These are phyloP conservation scores for Talaromyces borbonicus DNA, from an alignment of 495 filamentous ascomycete genomes.

Conservation along the genomic window DNA sequence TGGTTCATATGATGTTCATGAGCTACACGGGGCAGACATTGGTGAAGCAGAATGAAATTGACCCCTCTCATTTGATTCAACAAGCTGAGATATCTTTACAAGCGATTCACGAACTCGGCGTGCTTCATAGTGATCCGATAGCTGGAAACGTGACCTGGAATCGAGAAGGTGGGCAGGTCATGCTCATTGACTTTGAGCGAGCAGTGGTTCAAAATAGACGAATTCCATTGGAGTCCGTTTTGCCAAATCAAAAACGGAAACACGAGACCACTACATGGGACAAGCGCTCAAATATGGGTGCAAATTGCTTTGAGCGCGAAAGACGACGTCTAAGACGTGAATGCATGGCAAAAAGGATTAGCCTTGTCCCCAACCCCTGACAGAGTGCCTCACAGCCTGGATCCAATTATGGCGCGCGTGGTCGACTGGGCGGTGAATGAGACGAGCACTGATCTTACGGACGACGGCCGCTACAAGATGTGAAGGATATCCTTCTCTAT, in stretches of 20 bases:
- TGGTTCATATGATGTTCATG: conserved; percentile 25
- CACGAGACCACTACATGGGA: neutral
- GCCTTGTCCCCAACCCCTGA: no score
- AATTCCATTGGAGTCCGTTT: conserved; percentile 10
- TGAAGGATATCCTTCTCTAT: no score
- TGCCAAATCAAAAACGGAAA: conserved; percentile 2
- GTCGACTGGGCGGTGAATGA: no score
- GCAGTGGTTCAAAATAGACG: conserved; percentile 9
- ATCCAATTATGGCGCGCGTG: no score
- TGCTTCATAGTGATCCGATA: conserved; percentile 13
- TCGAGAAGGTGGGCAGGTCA: conserved; percentile 11
- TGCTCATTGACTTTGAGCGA: conserved; percentile 20
- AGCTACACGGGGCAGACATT: conserved; percentile 19
- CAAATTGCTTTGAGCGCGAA: conserved; percentile 5
- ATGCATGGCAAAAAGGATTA: no score
- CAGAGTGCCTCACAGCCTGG: no score
- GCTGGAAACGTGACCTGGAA: conserved; percentile 14
- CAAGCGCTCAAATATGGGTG: neutral
- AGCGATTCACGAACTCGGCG: conserved; percentile 11
- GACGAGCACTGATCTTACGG: no score
- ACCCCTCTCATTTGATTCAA: conserved; percentile 4
- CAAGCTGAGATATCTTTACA: conserved; percentile 12
- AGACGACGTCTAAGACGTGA: conserved; percentile 4
- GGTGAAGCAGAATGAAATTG: conserved; percentile 5
- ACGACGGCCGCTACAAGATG: no score